These are phyloP conservation scores for Volvariella surrecta DNA, from an alignment of 1,284 basidiomycete species.

Conservation along the genomic window DNA sequence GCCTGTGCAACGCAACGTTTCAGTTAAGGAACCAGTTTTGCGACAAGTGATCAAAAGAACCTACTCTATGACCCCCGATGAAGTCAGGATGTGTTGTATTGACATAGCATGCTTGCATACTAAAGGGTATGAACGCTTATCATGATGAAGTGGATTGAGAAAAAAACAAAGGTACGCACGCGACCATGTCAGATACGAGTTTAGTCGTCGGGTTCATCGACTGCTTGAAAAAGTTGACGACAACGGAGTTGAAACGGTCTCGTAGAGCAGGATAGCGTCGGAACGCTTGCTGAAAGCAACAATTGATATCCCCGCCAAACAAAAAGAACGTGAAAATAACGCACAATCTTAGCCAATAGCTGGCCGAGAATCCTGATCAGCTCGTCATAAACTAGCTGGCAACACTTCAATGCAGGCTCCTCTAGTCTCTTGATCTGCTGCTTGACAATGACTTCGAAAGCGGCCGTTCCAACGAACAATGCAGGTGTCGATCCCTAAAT, in stretches of 20 bases:
- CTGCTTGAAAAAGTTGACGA: constrained; percentile 94
- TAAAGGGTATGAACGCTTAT: constrained; percentile 20
- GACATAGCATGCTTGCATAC: constrained; percentile 96
- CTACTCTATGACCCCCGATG: constrained; percentile 85
- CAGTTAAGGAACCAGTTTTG: background rate
- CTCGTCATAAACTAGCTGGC: constrained; percentile 93
- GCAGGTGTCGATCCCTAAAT: constrained; percentile 87
- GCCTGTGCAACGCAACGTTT: constrained; percentile 39
- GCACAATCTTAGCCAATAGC: constrained; percentile 81
- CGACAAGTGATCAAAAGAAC: constrained; percentile 6
- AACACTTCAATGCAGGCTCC: constrained; percentile 90
- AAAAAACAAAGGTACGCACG: constrained; percentile 31
- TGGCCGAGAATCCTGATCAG: constrained; percentile 93
- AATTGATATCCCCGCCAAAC: constrained; percentile 6
- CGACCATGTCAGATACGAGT: constrained; percentile 87
- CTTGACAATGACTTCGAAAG: constrained; percentile 97
- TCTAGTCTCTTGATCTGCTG: constrained; percentile 97
- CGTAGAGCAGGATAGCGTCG: constrained; percentile 90
- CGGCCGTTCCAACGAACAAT: constrained; percentile 92
- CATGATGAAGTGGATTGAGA: constrained; percentile 6
- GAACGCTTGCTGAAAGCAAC: constrained; percentile 72
- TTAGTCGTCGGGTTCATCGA: constrained; percentile 93
- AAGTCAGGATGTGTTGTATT: constrained; percentile 99
- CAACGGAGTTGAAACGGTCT: constrained; percentile 91
- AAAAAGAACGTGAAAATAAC: constrained; percentile 3